Evolutionary conservation across 805 yeast species (phyloP).

Genomic region (Brettanomyces nanus): DNA sequence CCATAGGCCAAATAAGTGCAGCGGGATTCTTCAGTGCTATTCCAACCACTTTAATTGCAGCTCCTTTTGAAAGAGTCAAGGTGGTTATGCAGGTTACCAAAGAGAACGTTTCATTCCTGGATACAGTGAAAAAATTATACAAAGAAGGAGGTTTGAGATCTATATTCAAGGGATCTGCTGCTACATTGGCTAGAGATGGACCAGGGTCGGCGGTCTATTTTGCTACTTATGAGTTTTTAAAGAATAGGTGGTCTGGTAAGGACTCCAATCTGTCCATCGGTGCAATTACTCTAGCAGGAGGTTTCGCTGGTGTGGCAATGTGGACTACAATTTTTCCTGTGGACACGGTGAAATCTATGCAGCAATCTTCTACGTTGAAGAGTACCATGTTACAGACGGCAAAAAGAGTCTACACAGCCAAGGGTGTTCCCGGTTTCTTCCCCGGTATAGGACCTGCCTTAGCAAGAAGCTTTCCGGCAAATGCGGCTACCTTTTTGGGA

Average conservation of each 20-base stretch:
- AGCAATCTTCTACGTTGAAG: conserved; percentile 54
- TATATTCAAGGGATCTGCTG: conserved; percentile 82
- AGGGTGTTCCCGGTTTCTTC: conserved; percentile 88
- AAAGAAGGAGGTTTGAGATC: conserved; percentile 77
- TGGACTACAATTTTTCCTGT: conserved; percentile 95
- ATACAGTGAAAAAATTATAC: conserved; percentile 61
- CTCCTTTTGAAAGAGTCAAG: conserved; percentile 94
- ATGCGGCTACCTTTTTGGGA: conserved; percentile 97
- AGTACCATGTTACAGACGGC: conserved; percentile 60
- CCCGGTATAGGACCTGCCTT: conserved; percentile 97
- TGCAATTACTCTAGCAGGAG: conserved; percentile 86
- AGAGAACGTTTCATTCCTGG: conserved; percentile 38
- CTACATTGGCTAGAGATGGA: conserved; percentile 93
- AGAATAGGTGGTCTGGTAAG: conserved; percentile 44
- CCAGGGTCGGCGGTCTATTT: conserved; percentile 96
- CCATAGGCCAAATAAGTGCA: conserved; percentile 66
- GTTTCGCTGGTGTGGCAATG: conserved; percentile 94
- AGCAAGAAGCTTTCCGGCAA: conserved; percentile 93
- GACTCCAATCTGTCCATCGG: conserved; percentile 44
- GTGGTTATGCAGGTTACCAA: conserved; percentile 76
- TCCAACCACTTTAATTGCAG: conserved; percentile 94
- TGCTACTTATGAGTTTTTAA: conserved; percentile 85
- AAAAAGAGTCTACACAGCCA: conserved; percentile 56
- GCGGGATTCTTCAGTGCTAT: conserved; percentile 94
- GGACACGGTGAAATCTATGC: conserved; percentile 84